A percentile compares a stretch with the other conserved stretches of the same genome.
Conservation (phyloP, 768 basidiomycete genomes). For the Multifurca ochricompacta region DNA sequence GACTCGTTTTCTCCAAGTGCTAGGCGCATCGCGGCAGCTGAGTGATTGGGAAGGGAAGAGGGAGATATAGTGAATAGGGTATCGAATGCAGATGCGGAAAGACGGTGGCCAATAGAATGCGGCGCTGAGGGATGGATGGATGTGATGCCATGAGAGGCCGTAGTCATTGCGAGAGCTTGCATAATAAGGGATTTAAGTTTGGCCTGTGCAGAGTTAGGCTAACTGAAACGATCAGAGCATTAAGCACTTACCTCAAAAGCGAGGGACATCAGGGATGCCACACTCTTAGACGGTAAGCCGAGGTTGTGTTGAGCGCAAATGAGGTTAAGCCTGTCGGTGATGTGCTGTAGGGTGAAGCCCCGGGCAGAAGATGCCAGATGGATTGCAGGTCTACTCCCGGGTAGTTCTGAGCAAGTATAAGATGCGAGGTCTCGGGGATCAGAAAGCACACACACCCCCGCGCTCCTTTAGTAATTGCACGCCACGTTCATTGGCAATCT, state of each 20-base stretch:
- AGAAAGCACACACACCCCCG: slow-evolving; percentile 40
- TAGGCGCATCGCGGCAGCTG: slow-evolving; percentile 68
- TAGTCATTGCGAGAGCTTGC: slow-evolving; percentile 68
- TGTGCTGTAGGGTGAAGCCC: slow-evolving; percentile 67
- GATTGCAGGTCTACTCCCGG: slow-evolving; percentile 63
- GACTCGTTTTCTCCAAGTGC: slow-evolving; percentile 48
- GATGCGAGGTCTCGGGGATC: background rate
- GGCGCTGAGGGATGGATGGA: slow-evolving; percentile 57
- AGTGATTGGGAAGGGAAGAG: slow-evolving; percentile 68
- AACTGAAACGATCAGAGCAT: background rate
- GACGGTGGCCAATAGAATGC: slow-evolving; percentile 34
- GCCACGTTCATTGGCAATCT: slow-evolving; percentile 63
- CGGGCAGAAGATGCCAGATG: slow-evolving; percentile 69
- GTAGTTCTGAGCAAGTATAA: slow-evolving; percentile 39
- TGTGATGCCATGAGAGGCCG: slow-evolving; percentile 66
- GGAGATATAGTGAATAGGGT: slow-evolving; percentile 72
- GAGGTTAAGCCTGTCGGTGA: slow-evolving; percentile 72
- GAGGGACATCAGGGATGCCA: slow-evolving; percentile 62
- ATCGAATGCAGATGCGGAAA: slow-evolving; percentile 66
- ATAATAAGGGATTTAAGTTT: slow-evolving; percentile 80
- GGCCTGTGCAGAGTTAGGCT: slow-evolving; percentile 37
- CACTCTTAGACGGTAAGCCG: slow-evolving; percentile 49
- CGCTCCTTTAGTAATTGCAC: slow-evolving; percentile 57
- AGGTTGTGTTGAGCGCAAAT: slow-evolving; percentile 75
- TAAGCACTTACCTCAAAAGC: slow-evolving; percentile 56